Percentiles rank a stretch among this genome's conserved stretches.
These are phyloP conservation scores for Lepiota brunneoincarnata DNA, from an alignment of 768 basidiomycete species.

Conservation along the genomic window DNA sequence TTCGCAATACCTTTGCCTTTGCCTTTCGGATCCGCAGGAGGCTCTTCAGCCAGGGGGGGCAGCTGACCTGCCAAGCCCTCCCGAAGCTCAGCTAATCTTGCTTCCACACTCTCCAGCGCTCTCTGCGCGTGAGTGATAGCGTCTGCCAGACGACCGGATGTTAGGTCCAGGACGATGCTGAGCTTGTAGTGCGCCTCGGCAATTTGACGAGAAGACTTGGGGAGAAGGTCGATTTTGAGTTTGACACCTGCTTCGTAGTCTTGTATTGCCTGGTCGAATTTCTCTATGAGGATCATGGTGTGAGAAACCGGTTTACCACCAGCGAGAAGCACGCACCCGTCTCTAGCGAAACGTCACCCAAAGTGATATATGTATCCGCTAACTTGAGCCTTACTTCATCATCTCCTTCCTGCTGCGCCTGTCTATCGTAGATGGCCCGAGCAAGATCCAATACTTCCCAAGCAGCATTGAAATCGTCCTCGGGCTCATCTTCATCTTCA, in stretches of 20 bases:
- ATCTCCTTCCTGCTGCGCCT: constrained; percentile 45
- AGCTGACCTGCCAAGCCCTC: constrained; percentile 40
- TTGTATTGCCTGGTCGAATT: constrained; percentile 90
- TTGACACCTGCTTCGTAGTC: constrained; percentile 80
- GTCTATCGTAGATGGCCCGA: constrained; percentile 78
- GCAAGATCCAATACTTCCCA: constrained; percentile 98
- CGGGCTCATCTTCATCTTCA: constrained; percentile 76
- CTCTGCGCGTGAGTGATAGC: constrained; percentile 80
- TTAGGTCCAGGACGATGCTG: constrained; percentile 90
- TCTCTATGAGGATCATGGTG: constrained; percentile 51
- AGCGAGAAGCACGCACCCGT: constrained; percentile 60
- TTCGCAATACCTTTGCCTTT: constrained; percentile 65
- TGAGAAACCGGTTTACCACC: not conserved
- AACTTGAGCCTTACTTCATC: constrained; percentile 74
- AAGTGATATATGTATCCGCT: constrained; percentile 85
- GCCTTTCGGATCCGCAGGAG: constrained; percentile 48
- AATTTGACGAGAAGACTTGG: constrained; percentile 87
- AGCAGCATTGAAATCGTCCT: constrained; percentile 97
- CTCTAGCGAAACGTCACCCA: constrained; percentile 97
- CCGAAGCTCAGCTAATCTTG: constrained; percentile 60
- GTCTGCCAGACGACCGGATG: constrained; percentile 77
- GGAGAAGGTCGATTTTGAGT: constrained; percentile 72
- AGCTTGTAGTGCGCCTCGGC: constrained; percentile 94
- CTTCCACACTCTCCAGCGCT: constrained; percentile 75
- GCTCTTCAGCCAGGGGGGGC: constrained; percentile 27